Evolutionary conservation across 345 rosid species (phyloP).

Genomic region (Psidium friedrichsthalianum): DNA sequence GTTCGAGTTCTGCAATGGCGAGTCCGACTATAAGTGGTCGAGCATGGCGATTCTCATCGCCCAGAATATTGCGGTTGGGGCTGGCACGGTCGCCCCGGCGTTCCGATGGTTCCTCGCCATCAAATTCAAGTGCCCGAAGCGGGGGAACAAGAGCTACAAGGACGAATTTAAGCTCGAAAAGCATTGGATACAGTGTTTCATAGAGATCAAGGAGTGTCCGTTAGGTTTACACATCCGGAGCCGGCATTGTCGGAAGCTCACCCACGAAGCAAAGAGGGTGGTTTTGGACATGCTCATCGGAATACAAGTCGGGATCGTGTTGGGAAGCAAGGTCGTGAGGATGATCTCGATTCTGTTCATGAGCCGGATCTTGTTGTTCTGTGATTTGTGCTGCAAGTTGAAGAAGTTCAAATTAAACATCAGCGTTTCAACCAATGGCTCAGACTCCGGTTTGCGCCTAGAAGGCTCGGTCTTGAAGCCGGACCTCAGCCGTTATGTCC

Average conservation of each 20-base stretch:
- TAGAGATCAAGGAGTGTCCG: slow-evolving; percentile 62
- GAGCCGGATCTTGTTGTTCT: slow-evolving; percentile 20
- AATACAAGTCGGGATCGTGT: slow-evolving; percentile 51
- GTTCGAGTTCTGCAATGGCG: slow-evolving; percentile 51
- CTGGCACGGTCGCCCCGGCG: slow-evolving; percentile 66
- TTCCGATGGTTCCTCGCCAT: slow-evolving; percentile 69
- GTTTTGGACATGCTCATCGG: slow-evolving; percentile 34
- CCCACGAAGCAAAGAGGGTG: slow-evolving; percentile 14
- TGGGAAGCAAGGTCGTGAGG: slow-evolving; percentile 50
- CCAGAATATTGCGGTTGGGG: slow-evolving; percentile 49
- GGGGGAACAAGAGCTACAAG: slow-evolving; percentile 13
- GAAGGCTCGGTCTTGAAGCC: slow-evolving; percentile 4
- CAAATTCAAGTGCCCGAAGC: slow-evolving; percentile 51
- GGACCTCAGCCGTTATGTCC: slow-evolving; percentile 53
- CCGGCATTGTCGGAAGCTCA: slow-evolving; percentile 39
- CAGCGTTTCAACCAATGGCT: slow-evolving; percentile 21
- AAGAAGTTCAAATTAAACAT: slow-evolving; percentile 4
- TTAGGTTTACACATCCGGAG: slow-evolving; percentile 14
- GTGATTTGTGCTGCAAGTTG: slow-evolving; percentile 9
- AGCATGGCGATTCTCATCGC: slow-evolving; percentile 34
- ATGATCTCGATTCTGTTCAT: slow-evolving; percentile 38
- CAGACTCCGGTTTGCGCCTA: slow-evolving; percentile 14
- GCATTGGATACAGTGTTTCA: slow-evolving; percentile 54
- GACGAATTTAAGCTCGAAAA: slow-evolving; percentile 39
- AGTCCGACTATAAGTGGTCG: slow-evolving; percentile 83